phyloP scores from a whole-genome alignment of 176 grass and related monocot species.

The Elaeis guineensis region DNA sequence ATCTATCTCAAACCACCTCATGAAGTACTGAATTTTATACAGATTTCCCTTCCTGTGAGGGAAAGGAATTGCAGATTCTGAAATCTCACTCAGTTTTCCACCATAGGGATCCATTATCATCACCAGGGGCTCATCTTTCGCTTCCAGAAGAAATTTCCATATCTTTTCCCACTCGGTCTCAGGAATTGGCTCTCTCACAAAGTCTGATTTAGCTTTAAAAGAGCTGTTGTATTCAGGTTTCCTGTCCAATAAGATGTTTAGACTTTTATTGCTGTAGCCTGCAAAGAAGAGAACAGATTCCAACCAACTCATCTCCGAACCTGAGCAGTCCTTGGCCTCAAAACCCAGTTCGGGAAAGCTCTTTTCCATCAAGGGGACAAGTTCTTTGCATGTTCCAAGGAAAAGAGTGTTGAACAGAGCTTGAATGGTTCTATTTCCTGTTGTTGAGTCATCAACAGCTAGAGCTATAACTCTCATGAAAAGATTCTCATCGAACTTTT shows the following conservation, averaged over 20 bases:
- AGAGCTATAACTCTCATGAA: slow-evolving; percentile 15
- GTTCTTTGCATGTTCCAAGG: neutral
- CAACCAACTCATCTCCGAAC: slow-evolving; percentile 14
- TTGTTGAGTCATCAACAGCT: neutral
- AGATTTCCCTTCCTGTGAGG: slow-evolving; percentile 36
- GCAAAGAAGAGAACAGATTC: slow-evolving; percentile 1
- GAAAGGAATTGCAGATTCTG: slow-evolving; percentile 27
- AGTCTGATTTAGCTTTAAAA: slow-evolving; percentile 35
- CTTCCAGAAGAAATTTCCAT: slow-evolving; percentile 17
- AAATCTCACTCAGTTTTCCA: slow-evolving; percentile 21
- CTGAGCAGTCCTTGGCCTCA: neutral
- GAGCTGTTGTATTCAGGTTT: neutral
- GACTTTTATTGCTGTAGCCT: neutral
- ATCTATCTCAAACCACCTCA: slow-evolving; percentile 17
- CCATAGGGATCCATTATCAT: slow-evolving; percentile 30
- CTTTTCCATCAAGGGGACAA: neutral
- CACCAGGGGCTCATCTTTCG: neutral
- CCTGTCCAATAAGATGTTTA: neutral
- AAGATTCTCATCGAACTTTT: slow-evolving; percentile 23
- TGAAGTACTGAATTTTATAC: slow-evolving; percentile 31
- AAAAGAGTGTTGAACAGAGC: slow-evolving; percentile 8
- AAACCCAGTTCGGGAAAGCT: slow-evolving; percentile 6
- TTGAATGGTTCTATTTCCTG: slow-evolving; percentile 15
- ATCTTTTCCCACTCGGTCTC: slow-evolving; percentile 22
- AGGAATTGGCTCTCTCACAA: slow-evolving; percentile 19